Conservation (phyloP, 345 rosid genomes). For the Boechera retrofracta region DNA sequence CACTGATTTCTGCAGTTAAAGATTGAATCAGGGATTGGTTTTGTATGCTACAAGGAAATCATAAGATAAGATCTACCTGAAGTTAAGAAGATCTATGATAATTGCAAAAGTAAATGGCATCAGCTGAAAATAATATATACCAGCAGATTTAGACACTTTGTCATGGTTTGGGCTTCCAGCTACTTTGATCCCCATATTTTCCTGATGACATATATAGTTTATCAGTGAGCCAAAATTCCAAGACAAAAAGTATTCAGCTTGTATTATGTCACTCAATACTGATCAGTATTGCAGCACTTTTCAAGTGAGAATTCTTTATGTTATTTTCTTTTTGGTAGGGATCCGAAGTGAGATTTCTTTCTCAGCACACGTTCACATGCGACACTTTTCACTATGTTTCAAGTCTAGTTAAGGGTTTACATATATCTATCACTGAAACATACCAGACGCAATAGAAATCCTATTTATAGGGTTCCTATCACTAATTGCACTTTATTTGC, state of each 20-base stretch:
- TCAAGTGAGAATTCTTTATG: neutral
- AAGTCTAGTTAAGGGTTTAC: neutral
- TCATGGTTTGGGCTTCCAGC: constrained; percentile 31
- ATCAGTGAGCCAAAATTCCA: constrained; percentile 32
- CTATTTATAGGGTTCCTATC: neutral
- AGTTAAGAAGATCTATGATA: constrained; percentile 46
- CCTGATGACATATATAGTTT: constrained; percentile 51
- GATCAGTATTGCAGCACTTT: neutral
- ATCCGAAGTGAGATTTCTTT: constrained; percentile 2
- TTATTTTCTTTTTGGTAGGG: too few relatives aligned
- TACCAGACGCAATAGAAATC: neutral
- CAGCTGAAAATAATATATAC: constrained; percentile 48
- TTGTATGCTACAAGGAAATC: constrained; percentile 45
- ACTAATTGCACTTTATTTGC: neutral
- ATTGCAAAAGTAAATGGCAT: constrained; percentile 50
- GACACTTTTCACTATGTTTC: neutral
- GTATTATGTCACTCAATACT: constrained; percentile 6
- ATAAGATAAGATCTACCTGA: constrained; percentile 48
- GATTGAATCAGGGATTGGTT: constrained; percentile 48
- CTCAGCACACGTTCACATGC: constrained; percentile 5
- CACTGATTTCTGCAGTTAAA: constrained; percentile 47
- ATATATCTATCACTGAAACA: neutral
- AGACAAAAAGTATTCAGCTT: constrained; percentile 24
- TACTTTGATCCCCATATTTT: constrained; percentile 52
- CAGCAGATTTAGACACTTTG: constrained; percentile 34